Conservation (phyloP, 73 alveolate genomes). For the Tetrahymena thermophila region DNA sequence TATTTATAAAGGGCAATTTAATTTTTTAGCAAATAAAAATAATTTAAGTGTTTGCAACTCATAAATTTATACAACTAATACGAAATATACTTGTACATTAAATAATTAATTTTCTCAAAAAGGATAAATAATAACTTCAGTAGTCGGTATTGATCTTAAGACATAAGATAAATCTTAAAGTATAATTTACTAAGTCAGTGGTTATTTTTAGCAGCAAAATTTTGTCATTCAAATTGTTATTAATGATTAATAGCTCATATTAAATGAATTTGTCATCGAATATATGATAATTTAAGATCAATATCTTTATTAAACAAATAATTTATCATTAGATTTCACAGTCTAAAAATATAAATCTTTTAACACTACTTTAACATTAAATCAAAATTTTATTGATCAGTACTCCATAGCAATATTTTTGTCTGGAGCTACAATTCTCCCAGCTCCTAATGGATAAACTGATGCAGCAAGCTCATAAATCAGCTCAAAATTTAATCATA, state of each 20-base stretch:
- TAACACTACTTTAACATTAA: not conserved
- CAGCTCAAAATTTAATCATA: not conserved
- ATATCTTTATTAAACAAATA: not conserved
- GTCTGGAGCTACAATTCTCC: not conserved
- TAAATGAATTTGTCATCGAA: not conserved
- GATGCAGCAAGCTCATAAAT: not conserved
- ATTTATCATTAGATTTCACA: not conserved
- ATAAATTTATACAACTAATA: not conserved
- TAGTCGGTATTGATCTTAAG: not conserved
- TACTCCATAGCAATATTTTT: not conserved
- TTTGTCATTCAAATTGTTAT: not conserved
- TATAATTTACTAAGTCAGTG: not conserved
- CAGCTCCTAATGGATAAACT: not conserved
- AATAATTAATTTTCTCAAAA: not conserved
- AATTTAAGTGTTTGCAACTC: not conserved
- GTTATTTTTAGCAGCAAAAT: not conserved
- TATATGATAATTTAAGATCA: not conserved
- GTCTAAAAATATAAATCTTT: not conserved
- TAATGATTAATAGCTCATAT: not conserved
- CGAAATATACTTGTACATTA: not conserved
- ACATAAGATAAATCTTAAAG: not conserved
- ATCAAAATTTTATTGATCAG: not conserved
- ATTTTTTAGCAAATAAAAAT: not conserved
- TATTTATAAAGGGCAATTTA: not conserved
- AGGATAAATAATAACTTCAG: not conserved